A percentile compares a stretch with the other conserved stretches of the same genome.
Conservation (phyloP, 257 asterid genomes). For the Fraxinus anomala region DNA sequence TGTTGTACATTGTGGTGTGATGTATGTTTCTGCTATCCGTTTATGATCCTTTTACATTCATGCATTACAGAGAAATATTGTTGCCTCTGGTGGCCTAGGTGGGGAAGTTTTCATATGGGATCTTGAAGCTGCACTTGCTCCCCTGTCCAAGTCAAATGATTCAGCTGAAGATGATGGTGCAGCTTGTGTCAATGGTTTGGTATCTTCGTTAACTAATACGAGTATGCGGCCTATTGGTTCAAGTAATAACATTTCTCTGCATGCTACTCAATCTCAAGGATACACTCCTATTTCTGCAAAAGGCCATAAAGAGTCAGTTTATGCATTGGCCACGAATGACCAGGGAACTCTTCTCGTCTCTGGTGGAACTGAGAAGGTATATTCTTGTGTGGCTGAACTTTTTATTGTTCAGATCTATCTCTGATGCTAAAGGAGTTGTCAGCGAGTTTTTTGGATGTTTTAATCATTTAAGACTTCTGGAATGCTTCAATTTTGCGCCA, state of each 20-base stretch:
- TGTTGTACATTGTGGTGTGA: conserved; percentile 13
- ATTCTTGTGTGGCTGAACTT: conserved; percentile 23
- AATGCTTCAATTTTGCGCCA: not conserved
- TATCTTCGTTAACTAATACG: conserved; percentile 55
- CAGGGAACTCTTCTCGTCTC: conserved; percentile 92
- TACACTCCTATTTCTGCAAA: conserved; percentile 80
- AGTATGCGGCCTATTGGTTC: conserved; percentile 78
- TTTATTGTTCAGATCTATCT: conserved; percentile 16
- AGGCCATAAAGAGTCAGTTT: conserved; percentile 97
- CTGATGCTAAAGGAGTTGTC: conserved; percentile 16
- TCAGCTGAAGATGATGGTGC: conserved; percentile 68
- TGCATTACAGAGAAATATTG: conserved; percentile 62
- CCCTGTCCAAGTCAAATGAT: conserved; percentile 73
- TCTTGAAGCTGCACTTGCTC: conserved; percentile 86
- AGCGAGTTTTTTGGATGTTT: conserved; percentile 2
- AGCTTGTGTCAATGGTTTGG: conserved; percentile 60
- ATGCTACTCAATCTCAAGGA: conserved; percentile 70
- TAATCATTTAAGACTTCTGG: not conserved
- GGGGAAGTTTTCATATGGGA: conserved; percentile 99
- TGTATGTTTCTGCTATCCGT: conserved; percentile 2
- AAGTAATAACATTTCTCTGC: conserved; percentile 81
- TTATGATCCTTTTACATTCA: conserved; percentile 30
- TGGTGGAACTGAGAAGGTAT: conserved; percentile 99
- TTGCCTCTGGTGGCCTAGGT: conserved; percentile 98
- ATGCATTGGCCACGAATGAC: conserved; percentile 87